phyloP scores from a whole-genome alignment of 2,329 filamentous ascomycete species.

The Colletotrichum lentis region DNA sequence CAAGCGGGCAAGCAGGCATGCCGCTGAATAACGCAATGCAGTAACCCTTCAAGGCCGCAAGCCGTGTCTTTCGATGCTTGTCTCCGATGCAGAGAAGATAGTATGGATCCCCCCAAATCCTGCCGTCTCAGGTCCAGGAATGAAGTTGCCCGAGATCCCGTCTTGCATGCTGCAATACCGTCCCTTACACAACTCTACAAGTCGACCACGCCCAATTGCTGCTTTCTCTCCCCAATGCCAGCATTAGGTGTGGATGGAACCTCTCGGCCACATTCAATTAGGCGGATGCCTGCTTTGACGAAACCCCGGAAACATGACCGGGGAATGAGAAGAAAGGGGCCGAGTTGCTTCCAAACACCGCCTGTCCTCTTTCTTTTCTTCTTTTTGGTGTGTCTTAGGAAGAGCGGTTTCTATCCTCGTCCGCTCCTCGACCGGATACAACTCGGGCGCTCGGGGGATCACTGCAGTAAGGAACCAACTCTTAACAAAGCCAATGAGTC shows the following conservation, averaged over 20 bases:
- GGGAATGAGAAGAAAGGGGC: not conserved
- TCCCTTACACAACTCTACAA: slow-evolving; percentile 5
- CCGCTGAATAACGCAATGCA: not conserved
- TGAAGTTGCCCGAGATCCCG: slow-evolving; percentile 11
- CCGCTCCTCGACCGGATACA: too few species aligned
- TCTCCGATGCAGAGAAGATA: not conserved
- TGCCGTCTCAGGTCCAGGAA: slow-evolving; percentile 5
- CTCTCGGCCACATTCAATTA: not conserved
- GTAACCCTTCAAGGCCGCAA: not conserved
- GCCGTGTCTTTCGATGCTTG: not conserved
- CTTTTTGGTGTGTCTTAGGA: too few species aligned
- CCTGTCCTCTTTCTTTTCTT: too few species aligned
- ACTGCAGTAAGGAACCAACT: not conserved
- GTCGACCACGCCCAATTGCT: not conserved
- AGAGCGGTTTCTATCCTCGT: too few species aligned
- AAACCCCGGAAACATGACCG: not conserved
- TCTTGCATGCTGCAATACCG: slow-evolving; percentile 2
- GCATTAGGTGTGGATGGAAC: not conserved
- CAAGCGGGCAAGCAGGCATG: not conserved
- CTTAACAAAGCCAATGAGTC: not conserved
- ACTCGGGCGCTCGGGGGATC: not conserved
- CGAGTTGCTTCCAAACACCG: too few species aligned
- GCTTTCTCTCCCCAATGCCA: not conserved
- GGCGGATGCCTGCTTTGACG: not conserved
- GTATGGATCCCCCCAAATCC: not conserved